Base-by-base conservation (phyloP, 208 protist genomes). In the Leptomonas pyrrhocoris region DNA sequence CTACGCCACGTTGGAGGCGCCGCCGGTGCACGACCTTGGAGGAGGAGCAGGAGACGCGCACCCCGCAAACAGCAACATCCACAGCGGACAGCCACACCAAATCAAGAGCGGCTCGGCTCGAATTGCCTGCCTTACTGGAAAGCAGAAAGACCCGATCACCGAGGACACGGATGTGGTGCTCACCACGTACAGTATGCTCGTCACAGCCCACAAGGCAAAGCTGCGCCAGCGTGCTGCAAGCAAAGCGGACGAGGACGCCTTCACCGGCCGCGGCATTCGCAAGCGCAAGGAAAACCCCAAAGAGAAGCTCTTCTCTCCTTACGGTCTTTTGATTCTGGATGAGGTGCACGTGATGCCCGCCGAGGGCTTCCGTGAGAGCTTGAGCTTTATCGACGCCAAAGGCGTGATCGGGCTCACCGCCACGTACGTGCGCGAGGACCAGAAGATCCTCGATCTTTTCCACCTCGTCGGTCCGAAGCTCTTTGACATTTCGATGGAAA, bases 381-480 rank as follows among this genome's bases (percentile, higher is more conserved):
- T 99, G 34, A 86, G 85, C 28, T 87, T 92, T 16, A 75, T 98
- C 7, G 82, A 96, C 36, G 90, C 98, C 1, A 98, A 99, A 74
- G 98, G 93, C 58, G 99, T 99, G 67, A 77, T 99, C 2, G 99
- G 99, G 31, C 92, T 99, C 11, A 99, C 98, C 13, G 97, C 94
- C 25, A 98, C 95, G 19, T 94, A 96, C 68, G 90, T 97, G 12
- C 87, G 94, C 18, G 99, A 99, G 79, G 99, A 99, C 86, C 85
- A 98, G 45, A 97, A 96, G 62, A 99, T 99, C 61, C 79, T 89
- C 16, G 97, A 99, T 76, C 80, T 99, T 1, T 98, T 99, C 56
- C 98, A 98, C 79, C 86, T 99, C 8, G 98, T 99, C 50, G 99
- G 99, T 2, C 99, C 99, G 16, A 99, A 99, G 77, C 84, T 99